Base-by-base conservation (phyloP, 2,329 filamentous ascomycete genomes). In the Colletotrichum lentis region DNA sequence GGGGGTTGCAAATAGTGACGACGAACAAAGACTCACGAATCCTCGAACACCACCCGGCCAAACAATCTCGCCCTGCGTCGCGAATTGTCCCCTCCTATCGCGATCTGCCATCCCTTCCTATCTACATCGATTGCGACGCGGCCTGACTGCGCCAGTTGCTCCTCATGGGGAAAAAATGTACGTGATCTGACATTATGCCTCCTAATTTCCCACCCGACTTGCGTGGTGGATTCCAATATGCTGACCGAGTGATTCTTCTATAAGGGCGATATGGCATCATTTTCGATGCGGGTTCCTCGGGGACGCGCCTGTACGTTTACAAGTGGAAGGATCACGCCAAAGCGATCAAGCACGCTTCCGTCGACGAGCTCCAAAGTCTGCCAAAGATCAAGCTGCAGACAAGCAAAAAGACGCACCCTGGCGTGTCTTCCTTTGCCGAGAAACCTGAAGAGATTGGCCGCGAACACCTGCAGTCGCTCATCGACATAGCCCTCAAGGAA, bases 281-380 rank as follows among this genome's bases (percentile, higher is more conserved):
- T 77, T 88, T 99, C 76, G 96, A 99, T 86, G 96, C 96, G 78
- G 96, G 96, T 73, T 98, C 96, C 79, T 98, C 96, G 79, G 95
- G 96, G 77, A 98, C 95, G 75, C 91, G 96, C 77, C 86, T 97
- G 71, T 93, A 99, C 79, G 88, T 99, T 66, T 99, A 99, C 81
- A 88, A 90, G 80, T 99, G 96, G 96, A 88, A 94, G 75, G 91
- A 96, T 76, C 89, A 90, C 71, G 83, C 87, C 46, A 85, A 85
- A 72, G 90, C 91, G 47, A 61, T 71, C 83, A 69, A 71, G 43
- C 43, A 67, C 63, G 90, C 87, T 43, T 82, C 85, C 52, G 75
- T 81, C 22, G 80, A 87, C 47, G 85, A 91, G 49, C 77, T 94
- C 56, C 86, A 88, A 67, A 88, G 85, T 57, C 82, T 99, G 35